Evolutionary conservation across 371 early-diverging fungal genomes (phyloP), one percentile per base, ranked within the genome.

Genomic region (Batrachochytrium dendrobatidis): DNA sequence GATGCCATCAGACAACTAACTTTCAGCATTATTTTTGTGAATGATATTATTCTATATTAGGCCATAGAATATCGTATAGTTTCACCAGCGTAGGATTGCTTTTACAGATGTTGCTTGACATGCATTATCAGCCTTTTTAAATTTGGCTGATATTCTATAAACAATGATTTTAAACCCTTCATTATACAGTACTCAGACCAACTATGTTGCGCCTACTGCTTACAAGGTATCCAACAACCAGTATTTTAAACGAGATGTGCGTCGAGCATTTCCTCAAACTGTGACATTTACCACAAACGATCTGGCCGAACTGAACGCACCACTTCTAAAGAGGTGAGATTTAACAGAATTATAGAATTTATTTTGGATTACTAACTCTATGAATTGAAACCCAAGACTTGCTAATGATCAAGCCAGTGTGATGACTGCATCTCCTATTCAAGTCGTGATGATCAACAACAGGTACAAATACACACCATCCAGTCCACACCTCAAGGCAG

Each of bases 261-360:
- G 96, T 61, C 84, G 95, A 69, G 85, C 87, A 74, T 94, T 88
- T 70, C 96, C 96, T 58, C 86, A 87, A 58, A 74, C 87, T n/a
- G 86, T 87, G 34, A 82, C 87, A 15, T 92, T 87, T 63, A 85
- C 85, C 20, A 25, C 55, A 17, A 33, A 55, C 10, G 76, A 76
- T 26, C 49, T 69, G 24, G 24, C 17, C 8, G 17, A 60, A 45
- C n/a, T 74, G 24, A 44, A 62, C 24, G 50, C 34, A 15, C 64
- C 56, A 3, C 51, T 62, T 25, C 46, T 60, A 0, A 59, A 60
- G 35, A 49, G 52, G 65, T 64, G 53, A 31, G 58, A n/a, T n/a
- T n/a, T n/a, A n/a, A n/a, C n/a, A n/a, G n/a, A n/a, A n/a, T n/a
- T n/a, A n/a, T n/a, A n/a, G n/a, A n/a, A n/a, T n/a, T n/a, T n/a